Percentiles rank a stretch among this genome's conserved stretches.
phyloP scores from a whole-genome alignment of 257 asterid genomes.

The Nicotiana sylvestris region DNA sequence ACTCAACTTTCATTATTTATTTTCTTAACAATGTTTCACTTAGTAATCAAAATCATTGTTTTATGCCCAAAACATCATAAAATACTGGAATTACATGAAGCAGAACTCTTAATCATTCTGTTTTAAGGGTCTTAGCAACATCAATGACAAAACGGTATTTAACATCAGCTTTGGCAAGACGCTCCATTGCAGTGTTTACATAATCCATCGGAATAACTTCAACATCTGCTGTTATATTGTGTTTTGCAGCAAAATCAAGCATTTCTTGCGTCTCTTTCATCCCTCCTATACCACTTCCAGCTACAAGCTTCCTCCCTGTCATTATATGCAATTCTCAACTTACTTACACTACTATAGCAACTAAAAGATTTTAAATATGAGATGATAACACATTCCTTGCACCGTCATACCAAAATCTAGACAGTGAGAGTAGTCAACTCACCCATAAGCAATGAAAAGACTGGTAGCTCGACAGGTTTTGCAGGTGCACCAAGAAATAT shows the following conservation, averaged over 20 bases:
- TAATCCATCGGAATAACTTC: conserved; percentile 43
- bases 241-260: conserved; percentile 29
- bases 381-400: neutral
- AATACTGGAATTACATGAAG: neutral
- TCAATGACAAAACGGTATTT: conserved; percentile 56
- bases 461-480: conserved; percentile 40
- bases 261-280: conserved; percentile 51
- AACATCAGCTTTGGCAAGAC: conserved; percentile 42
- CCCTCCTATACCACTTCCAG: conserved; percentile 42
- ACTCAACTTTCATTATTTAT: neutral
- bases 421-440: neutral
- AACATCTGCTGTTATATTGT: conserved; percentile 28
- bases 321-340: neutral
- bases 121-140: conserved; percentile 34
- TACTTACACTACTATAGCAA: too few relatives aligned
- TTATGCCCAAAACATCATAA: neutral
- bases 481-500: conserved; percentile 40
- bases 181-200: conserved; percentile 50
- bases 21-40: neutral
- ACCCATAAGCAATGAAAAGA: conserved; percentile 37
- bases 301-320: conserved; percentile 37
- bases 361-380: neutral
- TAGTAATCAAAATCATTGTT: neutral
- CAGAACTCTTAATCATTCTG: neutral
- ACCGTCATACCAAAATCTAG: neutral